phyloP scores from a whole-genome alignment of 2,329 filamentous ascomycete genomes.

The Xylaria sp. region DNA sequence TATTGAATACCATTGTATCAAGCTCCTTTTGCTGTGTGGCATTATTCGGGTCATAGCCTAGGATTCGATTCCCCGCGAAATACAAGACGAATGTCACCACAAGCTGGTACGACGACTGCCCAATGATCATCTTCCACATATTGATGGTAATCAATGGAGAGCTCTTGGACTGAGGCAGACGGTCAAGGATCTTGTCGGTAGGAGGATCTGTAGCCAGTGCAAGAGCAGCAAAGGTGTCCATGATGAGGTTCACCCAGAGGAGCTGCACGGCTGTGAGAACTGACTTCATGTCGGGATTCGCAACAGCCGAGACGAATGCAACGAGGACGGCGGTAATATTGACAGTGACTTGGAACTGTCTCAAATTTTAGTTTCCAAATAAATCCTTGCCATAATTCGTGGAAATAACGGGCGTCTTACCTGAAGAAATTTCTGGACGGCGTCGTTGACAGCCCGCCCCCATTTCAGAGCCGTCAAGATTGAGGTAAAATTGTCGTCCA shows the following conservation, averaged over 20 bases:
- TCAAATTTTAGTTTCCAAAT: constrained; percentile 17
- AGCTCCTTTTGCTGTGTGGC: constrained; percentile 57
- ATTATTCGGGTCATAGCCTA: constrained; percentile 59
- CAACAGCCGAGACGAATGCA: constrained; percentile 72
- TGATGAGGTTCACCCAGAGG: constrained; percentile 76
- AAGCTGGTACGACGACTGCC: constrained; percentile 70
- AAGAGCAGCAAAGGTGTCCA: constrained; percentile 75
- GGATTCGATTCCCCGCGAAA: constrained; percentile 68
- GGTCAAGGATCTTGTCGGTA: constrained; percentile 65
- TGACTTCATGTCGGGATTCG: constrained; percentile 64
- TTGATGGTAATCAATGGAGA: constrained; percentile 77
- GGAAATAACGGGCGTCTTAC: constrained; percentile 43
- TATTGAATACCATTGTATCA: constrained; percentile 74
- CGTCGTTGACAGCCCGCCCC: constrained; percentile 76
- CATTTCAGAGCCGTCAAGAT: constrained; percentile 75
- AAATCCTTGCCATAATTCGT: neutral
- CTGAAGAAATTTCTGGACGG: constrained; percentile 75
- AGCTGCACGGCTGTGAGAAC: constrained; percentile 74
- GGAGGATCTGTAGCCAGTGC: constrained; percentile 73
- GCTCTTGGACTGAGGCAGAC: constrained; percentile 68
- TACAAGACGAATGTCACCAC: constrained; percentile 68
- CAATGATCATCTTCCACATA: constrained; percentile 75
- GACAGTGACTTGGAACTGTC: constrained; percentile 73
- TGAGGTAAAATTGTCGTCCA: constrained; percentile 74
- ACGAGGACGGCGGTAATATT: constrained; percentile 75